Evolutionary conservation across 1,139 yeast genomes (phyloP).

Genomic region (Candida sojae): DNA sequence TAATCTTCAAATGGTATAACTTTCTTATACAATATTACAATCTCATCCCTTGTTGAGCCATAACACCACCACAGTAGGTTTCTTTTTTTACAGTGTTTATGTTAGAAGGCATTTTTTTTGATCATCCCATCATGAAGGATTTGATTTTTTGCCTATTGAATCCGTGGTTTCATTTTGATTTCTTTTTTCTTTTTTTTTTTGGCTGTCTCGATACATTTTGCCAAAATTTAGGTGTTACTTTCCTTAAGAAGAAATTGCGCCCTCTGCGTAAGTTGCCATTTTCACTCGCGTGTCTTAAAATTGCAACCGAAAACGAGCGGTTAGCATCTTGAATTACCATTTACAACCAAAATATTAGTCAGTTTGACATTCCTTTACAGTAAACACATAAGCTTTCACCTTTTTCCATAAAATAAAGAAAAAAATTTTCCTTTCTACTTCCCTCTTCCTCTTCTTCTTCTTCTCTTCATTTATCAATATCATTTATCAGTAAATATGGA

Average conservation of each 20-base stretch:
- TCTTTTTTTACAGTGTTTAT: no score
- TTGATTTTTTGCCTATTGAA: no score
- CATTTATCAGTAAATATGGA: slow-evolving; percentile 8
- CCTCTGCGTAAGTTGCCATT: slow-evolving; percentile 6
- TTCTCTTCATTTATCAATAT: neutral
- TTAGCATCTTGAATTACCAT: slow-evolving; percentile 5
- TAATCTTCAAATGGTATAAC: no score
- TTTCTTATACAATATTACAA: no score
- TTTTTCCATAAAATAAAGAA: neutral
- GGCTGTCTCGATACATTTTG: neutral
- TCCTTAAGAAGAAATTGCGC: neutral
- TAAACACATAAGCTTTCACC: slow-evolving; percentile 1
- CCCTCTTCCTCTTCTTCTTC: neutral
- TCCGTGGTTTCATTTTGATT: neutral
- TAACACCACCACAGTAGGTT: no score
- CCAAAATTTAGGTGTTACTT: slow-evolving; percentile 1
- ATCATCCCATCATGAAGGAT: no score
- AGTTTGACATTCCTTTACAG: slow-evolving; percentile 3
- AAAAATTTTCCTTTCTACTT: slow-evolving; percentile 1
- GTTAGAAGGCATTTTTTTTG: no score
- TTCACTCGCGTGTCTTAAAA: slow-evolving; percentile 3
- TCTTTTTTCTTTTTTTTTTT: neutral
- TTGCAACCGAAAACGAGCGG: slow-evolving; percentile 11
- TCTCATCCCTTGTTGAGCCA: no score
- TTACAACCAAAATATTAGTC: slow-evolving; percentile 5